These are phyloP conservation scores for Ceratocystiopsis brevicomis DNA, from an alignment of 2,329 filamentous ascomycete genomes.

Conservation along the genomic window DNA sequence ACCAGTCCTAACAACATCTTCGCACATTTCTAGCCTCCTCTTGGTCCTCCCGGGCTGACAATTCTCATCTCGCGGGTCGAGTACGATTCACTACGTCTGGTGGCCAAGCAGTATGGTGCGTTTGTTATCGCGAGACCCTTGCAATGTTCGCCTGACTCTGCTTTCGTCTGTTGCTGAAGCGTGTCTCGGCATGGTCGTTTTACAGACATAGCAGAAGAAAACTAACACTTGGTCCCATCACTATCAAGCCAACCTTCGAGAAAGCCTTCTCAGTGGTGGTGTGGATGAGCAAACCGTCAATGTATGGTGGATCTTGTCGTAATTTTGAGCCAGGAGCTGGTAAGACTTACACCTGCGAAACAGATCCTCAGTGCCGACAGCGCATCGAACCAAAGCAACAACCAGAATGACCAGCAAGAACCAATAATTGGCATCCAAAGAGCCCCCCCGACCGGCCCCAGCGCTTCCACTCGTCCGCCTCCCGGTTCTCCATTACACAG, in stretches of 20 bases:
- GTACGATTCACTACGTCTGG: slow-evolving; percentile 37
- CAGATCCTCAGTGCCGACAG: slow-evolving; percentile 20
- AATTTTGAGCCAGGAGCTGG: no score
- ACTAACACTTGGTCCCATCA: neutral
- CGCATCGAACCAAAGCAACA: slow-evolving; percentile 8
- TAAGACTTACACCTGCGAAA: neutral
- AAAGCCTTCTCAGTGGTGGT: slow-evolving; percentile 30
- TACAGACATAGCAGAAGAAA: no score
- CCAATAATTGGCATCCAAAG: no score
- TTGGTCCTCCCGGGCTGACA: neutral
- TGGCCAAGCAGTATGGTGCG: slow-evolving; percentile 35
- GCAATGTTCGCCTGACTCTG: neutral
- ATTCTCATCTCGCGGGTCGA: slow-evolving; percentile 32
- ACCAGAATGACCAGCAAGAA: no score
- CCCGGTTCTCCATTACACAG: no score
- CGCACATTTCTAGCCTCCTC: no score
- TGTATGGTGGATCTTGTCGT: neutral
- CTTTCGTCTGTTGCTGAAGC: neutral
- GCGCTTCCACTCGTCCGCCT: no score
- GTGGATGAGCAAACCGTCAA: slow-evolving; percentile 22
- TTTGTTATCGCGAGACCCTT: neutral
- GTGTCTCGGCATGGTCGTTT: neutral
- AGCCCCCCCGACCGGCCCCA: no score
- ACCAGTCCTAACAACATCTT: no score
- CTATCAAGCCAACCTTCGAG: slow-evolving; percentile 22